Evolutionary conservation across 768 basidiomycete species (phyloP), one percentile per base, ranked within the genome.

Genomic region (Pleurotus tuoliensis): DNA sequence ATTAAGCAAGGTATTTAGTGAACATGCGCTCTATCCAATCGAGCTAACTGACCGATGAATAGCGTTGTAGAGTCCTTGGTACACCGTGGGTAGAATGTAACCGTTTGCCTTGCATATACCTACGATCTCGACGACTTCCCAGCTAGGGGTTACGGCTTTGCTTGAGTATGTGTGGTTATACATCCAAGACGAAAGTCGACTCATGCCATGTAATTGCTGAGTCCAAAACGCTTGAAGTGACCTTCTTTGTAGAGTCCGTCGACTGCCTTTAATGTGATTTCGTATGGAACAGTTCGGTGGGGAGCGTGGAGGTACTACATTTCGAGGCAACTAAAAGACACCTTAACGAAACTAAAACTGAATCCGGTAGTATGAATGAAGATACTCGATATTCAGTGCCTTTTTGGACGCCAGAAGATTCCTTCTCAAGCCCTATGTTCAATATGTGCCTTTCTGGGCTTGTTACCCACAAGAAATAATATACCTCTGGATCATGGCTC

Each of bases 261-360:
- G 2, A 84, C 71, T 12, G 76, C 80, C 25, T 76, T 76, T 22
- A 82, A 59, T 0, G 84, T 87, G 5, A 80, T 74, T 61, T 82
- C 80, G 55, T 80, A 85, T 0, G 83, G 79, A 3, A 82, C 78
- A 12, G 71, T 76, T 22, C 80, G 74, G 63, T 87, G 84, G 1
- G 85, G 86, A 9, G 75, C 80, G 57, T 87, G 85, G 27, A 87
- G 69, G 59, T 86, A 86, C 67, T 82, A 74, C 63, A 75, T 62
- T 70, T 78, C 70, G 74, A 75, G 50, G 65, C 77, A 66, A 65
- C 79, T 71, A 77, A 60, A n/a, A 22, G 61, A 15, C 20, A n/a
- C 11, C 15, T 8, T 15, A 6, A 13, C 16, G 3, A 22, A 30
- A 15, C 5, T 41, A n/a, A 18, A 13, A 16, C 46, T 61, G 25